These are phyloP conservation scores for Hyphodiscus hymeniophilus DNA, from an alignment of 495 filamentous ascomycete genomes.

Conservation along the genomic window DNA sequence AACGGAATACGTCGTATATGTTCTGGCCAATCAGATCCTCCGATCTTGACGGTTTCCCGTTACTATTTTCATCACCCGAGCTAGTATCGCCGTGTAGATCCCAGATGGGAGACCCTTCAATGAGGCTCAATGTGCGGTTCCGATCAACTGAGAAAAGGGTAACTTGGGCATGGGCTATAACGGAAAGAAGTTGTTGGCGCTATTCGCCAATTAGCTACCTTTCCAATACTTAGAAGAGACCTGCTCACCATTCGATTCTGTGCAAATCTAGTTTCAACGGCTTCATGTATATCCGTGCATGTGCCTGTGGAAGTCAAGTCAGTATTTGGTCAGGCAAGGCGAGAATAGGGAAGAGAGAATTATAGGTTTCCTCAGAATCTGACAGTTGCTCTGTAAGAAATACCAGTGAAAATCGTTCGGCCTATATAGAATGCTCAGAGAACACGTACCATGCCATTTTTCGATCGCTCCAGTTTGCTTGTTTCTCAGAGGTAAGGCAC, in stretches of 20 bases:
- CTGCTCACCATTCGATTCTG: conserved; percentile 39
- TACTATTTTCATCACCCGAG: conserved; percentile 16
- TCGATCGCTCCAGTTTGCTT: conserved; percentile 51
- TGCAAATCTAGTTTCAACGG: conserved; percentile 49
- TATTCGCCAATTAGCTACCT: conserved; percentile 5
- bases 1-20: conserved; percentile 50
- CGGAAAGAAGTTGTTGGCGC: conserved; percentile 54
- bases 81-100: conserved; percentile 26
- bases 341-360: no score
- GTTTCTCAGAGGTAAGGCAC: conserved; percentile 54
- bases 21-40: conserved; percentile 43
- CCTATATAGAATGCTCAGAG: neutral
- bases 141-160: conserved; percentile 60
- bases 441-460: conserved; percentile 66
- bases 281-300: conserved; percentile 59
- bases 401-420: no score
- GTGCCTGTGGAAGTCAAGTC: no score
- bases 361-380: no score
- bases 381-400: no score
- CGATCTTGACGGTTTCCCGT: conserved; percentile 15
- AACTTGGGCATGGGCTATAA: conserved; percentile 59
- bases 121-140: conserved; percentile 46
- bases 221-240: neutral
- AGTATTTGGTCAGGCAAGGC: no score
- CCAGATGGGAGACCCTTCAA: conserved; percentile 55